Conservation (phyloP, 495 filamentous ascomycete species). For the Aspergillus saccharolyticus region DNA sequence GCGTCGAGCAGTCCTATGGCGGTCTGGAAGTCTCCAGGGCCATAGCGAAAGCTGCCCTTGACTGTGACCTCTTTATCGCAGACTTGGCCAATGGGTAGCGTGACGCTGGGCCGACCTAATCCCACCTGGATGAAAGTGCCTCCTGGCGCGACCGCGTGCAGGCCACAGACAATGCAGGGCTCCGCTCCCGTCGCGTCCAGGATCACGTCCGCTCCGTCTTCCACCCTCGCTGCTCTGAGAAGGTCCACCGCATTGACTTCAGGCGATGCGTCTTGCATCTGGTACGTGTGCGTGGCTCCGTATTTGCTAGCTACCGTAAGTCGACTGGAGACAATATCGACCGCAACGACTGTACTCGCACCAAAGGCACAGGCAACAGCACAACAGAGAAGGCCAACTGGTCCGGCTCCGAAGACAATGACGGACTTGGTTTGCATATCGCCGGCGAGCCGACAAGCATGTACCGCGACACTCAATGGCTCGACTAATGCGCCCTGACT, state of each 20-base stretch:
- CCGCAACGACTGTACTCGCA: conserved; percentile 63
- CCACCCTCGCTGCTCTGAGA: conserved; percentile 17
- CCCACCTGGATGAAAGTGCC: conserved; percentile 84
- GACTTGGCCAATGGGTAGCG: conserved; percentile 75
- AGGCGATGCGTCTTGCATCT: conserved; percentile 29
- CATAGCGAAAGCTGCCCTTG: conserved; percentile 80
- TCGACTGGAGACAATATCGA: conserved; percentile 68
- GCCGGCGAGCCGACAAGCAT: conserved; percentile 63
- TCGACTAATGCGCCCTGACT: conserved; percentile 86
- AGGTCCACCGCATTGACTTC: conserved; percentile 33
- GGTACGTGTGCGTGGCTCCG: conserved; percentile 61
- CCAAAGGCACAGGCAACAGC: conserved; percentile 77
- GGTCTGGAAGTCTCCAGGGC: conserved; percentile 71
- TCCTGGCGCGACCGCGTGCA: conserved; percentile 65
- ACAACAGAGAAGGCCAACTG: conserved; percentile 75
- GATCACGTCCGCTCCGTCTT: conserved; percentile 63
- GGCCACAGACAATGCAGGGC: conserved; percentile 64
- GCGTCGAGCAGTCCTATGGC: conserved; percentile 61
- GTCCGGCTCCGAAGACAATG: conserved; percentile 81
- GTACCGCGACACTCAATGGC: conserved; percentile 78
- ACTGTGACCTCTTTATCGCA: conserved; percentile 77
- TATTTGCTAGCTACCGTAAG: conserved; percentile 66
- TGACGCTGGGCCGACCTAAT: conserved; percentile 72
- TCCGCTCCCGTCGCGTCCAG: conserved; percentile 85
- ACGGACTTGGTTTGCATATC: conserved; percentile 67